Evolutionary conservation across 1,139 yeast genomes (phyloP).

Genomic region (Magnusiomyces magnusii): DNA sequence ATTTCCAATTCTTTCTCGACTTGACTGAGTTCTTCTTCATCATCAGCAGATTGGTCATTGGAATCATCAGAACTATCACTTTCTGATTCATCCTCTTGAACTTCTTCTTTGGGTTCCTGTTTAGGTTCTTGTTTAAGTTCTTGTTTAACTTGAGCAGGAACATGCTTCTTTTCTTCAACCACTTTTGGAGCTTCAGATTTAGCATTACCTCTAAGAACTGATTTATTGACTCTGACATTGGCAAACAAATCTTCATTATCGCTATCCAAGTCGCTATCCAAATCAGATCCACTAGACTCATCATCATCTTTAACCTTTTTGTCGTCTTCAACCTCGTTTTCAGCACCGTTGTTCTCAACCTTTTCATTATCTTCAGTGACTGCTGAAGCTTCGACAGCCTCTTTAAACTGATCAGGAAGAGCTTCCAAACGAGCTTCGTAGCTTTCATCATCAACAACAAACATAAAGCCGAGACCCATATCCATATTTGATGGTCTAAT

Average conservation of each 20-base stretch:
- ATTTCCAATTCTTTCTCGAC: constrained; percentile 8
- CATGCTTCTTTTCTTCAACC: constrained; percentile 12
- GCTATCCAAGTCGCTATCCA: constrained; percentile 19
- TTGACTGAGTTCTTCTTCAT: constrained; percentile 11
- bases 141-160: not conserved
- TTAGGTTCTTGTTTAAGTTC: constrained; percentile 11
- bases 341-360: not conserved
- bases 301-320: constrained; percentile 17
- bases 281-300: constrained; percentile 22
- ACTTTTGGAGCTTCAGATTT: constrained; percentile 12
- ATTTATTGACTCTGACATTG: constrained; percentile 18
- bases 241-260: constrained; percentile 22
- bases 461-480: constrained; percentile 82
- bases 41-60: constrained; percentile 12
- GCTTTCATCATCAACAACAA: constrained; percentile 52
- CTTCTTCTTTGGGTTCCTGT: not conserved
- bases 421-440: constrained; percentile 30
- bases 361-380: constrained; percentile 16
- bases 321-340: not conserved
- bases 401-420: constrained; percentile 28
- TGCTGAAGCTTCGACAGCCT: not conserved
- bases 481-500: constrained; percentile 79
- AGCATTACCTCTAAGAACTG: constrained; percentile 13
- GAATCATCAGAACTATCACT: constrained; percentile 8
- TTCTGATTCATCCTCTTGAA: constrained; percentile 12